Base-by-base conservation (phyloP, 139 green algal genomes). In the Auxenochlorella protothecoides region DNA sequence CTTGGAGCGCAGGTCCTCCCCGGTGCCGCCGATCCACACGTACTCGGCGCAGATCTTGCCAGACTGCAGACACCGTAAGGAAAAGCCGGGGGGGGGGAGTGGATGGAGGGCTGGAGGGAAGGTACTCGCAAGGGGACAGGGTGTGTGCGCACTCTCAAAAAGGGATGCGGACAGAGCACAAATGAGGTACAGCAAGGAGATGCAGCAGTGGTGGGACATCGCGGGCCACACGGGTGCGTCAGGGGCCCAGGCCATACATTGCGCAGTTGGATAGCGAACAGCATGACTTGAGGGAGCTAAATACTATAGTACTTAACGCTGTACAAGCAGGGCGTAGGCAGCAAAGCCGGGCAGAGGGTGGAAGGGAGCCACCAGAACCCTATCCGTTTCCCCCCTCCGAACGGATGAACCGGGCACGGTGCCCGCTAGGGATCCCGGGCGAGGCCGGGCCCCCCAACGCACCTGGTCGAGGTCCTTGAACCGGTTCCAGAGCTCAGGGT, bases 1-100 rank as follows among this genome's bases (percentile, higher is more conserved):
- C 81, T 96, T 96, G 68, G 76, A 90, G 15, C 91, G 76, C 68
- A 94, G 70, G 78, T 96, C 90, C n/a, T 72, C 5, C 55, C 73
- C 73, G 67, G 73, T 14, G 68, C 13, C n/a, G 6, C 55, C 27
- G 63, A 72, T 77, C 66, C 72, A 77, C 3, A 72, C 16, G 15
- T 77, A 78, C 67, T 78, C 73, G 8, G 73, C 74, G 3, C 55
- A 12, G 51, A 80, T 70, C 27, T 80, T 80, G 62, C 74, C 78
- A 63, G 6, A 9, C 65, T 69, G 65, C 52, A n/a, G 27, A 44
- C 27, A 44, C 27, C 27, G 27, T 44, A 1, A 44, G 27, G 27
- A 44, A 44, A 44, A 56, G 16, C n/a, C n/a, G n/a, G n/a, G n/a
- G n/a, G n/a, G 9, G 63, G 14, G 2, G 8, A 52, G n/a, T 44